Evolutionary conservation across 2,329 filamentous ascomycete species (phyloP), one percentile per base, ranked within the genome.

Genomic region (Didymella pomorum): DNA sequence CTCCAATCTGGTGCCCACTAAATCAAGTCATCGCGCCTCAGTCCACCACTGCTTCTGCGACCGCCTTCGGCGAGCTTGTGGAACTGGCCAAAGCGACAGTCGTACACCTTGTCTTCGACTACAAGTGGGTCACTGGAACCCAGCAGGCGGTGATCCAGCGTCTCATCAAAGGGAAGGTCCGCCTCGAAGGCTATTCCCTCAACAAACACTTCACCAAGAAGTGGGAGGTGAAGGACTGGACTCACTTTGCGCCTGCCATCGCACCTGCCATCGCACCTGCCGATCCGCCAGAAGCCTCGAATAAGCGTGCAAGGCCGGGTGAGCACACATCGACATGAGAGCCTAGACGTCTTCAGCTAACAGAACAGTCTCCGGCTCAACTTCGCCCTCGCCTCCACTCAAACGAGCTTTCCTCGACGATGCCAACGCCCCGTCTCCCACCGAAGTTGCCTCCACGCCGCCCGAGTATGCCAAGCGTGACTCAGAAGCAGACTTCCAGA

Each of bases 151-250:
- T n/a, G 11, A 3, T 47, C 20, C n/a, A 18, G 35, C 52, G 26
- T 20, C 18, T 48, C 2, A 20, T 35, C 7, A 54, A 41, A 10
- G 43, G 26, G 20, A 54, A 54, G 52, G 18, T 33, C 10, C 31
- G 20, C 12, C 33, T 54, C 12, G 11, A 16, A 5, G 43, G 33
- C 14, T 53, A 8, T n/a, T 28, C 52, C 7, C 23, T 46, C 18
- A 26, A 23, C 6, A 42, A 42, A 14, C 18, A 33, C 12, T 48
- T 33, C 23, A 14, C 8, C 6, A 42, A 26, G 35, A 2, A 11
- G 2, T 54, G 26, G 26, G 10, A n/a, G 33, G 3, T 14, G 9
- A 46, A 25, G 16, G 52, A 54, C 26, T 54, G 52, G 52, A 54
- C 52, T 1, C 9, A 18, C 20, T 54, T 54, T 20, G 52, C 47